These are phyloP conservation scores for Coemansia sp. DNA, from an alignment of 192 early-diverging fungal genomes.

Conservation along the genomic window DNA sequence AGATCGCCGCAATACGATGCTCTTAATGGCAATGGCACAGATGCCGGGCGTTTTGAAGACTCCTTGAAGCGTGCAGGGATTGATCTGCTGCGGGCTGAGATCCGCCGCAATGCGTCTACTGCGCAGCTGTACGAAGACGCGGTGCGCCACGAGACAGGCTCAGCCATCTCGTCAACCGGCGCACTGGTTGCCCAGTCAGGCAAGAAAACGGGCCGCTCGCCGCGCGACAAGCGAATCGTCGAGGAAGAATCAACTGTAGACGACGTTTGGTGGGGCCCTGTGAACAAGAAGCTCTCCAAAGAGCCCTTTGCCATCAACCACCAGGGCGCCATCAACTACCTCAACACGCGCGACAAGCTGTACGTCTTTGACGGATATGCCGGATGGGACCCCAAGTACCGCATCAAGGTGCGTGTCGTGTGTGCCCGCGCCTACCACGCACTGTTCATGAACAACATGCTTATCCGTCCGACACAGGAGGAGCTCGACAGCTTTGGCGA, in stretches of 20 bases:
- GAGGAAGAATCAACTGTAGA: slow-evolving; percentile 79
- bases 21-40: background rate
- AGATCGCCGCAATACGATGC: background rate
- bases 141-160: slow-evolving; percentile 75
- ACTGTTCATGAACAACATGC: slow-evolving; percentile 99
- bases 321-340: slow-evolving; percentile 92
- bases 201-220: slow-evolving; percentile 76
- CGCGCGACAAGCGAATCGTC: slow-evolving; percentile 96
- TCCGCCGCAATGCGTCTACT: slow-evolving; percentile 70
- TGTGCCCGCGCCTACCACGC: slow-evolving; percentile 94
- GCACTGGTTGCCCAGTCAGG: slow-evolving; percentile 90
- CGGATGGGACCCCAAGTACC: slow-evolving; percentile 98
- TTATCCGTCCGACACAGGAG: slow-evolving; percentile 89
- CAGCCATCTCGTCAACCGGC: slow-evolving; percentile 86
- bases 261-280: slow-evolving; percentile 98
- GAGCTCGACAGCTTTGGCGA: slow-evolving; percentile 91
- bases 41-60: slow-evolving; percentile 2
- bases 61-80: slow-evolving; percentile 11
- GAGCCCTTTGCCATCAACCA: slow-evolving; percentile 89
- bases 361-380: slow-evolving; percentile 98
- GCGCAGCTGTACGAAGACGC: slow-evolving; percentile 88
- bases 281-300: slow-evolving; percentile 88
- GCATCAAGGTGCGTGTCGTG: slow-evolving; percentile 95
- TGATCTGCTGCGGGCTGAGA: background rate
- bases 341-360: slow-evolving; percentile 90